Evolutionary conservation across 1,139 yeast species (phyloP).

Genomic region (Magnusiomyces starmeri): DNA sequence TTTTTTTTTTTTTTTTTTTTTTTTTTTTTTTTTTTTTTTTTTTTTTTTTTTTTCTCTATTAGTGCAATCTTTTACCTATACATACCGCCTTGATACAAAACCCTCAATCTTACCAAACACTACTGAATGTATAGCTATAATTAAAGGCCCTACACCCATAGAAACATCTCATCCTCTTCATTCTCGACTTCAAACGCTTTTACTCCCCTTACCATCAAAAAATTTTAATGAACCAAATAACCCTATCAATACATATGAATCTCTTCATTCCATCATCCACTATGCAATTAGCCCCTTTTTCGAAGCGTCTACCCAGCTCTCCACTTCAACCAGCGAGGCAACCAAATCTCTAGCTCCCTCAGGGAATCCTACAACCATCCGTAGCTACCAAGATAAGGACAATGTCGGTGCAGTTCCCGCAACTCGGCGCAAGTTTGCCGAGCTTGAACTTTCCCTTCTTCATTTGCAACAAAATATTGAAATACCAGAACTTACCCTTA

Average conservation of each 20-base stretch:
- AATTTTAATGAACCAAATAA: background rate
- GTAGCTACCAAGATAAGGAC: conserved; percentile 16
- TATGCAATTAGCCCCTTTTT: conserved; percentile 50
- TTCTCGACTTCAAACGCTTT: conserved; percentile 38
- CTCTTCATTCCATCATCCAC: conserved; percentile 51
- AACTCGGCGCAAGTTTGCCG: conserved; percentile 49
- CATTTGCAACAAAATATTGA: conserved; percentile 63
- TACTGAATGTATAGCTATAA: conserved; percentile 34
- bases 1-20: background rate
- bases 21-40: background rate
- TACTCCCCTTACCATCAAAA: conserved; percentile 21
- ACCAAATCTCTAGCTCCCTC: background rate
- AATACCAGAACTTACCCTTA: conserved; percentile 52
- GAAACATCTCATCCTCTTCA: conserved; percentile 28
- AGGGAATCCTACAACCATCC: too few relatives aligned
- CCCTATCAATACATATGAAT: conserved; percentile 41
- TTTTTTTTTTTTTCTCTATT: background rate
- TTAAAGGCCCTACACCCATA: conserved; percentile 41
- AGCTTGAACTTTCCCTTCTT: conserved; percentile 59
- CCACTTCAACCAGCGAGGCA: conserved; percentile 13
- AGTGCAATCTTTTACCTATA: background rate
- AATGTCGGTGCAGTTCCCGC: conserved; percentile 23
- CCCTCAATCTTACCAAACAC: conserved; percentile 15
- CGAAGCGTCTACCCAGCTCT: conserved; percentile 35
- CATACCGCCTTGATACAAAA: conserved; percentile 16